Base-by-base conservation (phyloP, 768 basidiomycete genomes). In the Botryobasidium botryosum region DNA sequence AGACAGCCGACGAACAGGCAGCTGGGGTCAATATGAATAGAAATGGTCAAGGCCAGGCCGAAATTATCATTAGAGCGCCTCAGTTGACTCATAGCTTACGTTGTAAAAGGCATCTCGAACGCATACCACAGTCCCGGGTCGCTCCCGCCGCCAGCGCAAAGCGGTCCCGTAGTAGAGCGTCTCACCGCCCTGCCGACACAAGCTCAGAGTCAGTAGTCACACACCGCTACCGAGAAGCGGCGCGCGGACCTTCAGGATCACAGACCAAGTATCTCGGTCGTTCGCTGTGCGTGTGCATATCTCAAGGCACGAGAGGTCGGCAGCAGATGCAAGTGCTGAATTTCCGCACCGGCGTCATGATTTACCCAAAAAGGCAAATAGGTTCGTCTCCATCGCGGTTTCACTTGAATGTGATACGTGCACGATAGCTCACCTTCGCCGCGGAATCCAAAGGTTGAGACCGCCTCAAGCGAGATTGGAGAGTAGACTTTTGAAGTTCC, bases 71-170 rank as follows among this genome's bases (percentile, higher is more conserved):
- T n/a, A n/a, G n/a, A n/a, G n/a, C n/a, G n/a, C n/a, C n/a, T n/a
- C 26, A 27, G 21, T 38, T 17, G 23, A 27, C 35, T 42, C 4
- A 50, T 25, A 15, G 64, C 74, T 35, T 49, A 87, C 87, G 55
- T 84, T 88, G 56, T 80, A 83, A 57, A 94, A 99, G 2, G 84
- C 77, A 58, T 96, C 92, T 18, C 84, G 76, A 35, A 94, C 66
- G 52, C 72, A 77, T 33, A 92, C 79, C 8, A 72, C 76, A 5
- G 91, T 94, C 3, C 92, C 92, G 2, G 71, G 61, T 1, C 65
- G 64, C 56, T 83, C 75, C 50, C 78, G 68, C 46, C 75, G 69
- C 77, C 85, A 82, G 18, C 83, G 74, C 29, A 76, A 62, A 3
- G 87, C 77, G 26, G 75, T 68, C 0, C 87, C 87, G 21, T 64